Evolutionary conservation across 768 basidiomycete species (phyloP).

Genomic region (Naganishia onofrii): DNA sequence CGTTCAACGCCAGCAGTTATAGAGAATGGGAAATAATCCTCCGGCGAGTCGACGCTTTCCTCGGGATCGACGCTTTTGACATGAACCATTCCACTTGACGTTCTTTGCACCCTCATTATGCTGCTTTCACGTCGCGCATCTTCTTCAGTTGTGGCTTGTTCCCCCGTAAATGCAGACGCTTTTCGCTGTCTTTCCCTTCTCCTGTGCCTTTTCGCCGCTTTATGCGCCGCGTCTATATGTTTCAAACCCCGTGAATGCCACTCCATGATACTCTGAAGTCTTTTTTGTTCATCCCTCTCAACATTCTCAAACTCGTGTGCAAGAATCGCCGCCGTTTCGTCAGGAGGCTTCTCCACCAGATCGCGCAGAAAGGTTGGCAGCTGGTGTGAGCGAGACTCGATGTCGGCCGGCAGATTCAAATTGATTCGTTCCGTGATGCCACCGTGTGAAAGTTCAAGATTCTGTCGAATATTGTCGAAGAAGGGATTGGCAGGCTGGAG

Average conservation of each 20-base stretch:
- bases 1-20: slow-evolving; percentile 96
- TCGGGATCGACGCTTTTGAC: slow-evolving; percentile 34
- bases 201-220: neutral
- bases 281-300: slow-evolving; percentile 82
- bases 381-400: slow-evolving; percentile 62
- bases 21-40: slow-evolving; percentile 70
- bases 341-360: slow-evolving; percentile 60
- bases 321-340: slow-evolving; percentile 71
- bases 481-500: slow-evolving; percentile 74
- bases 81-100: slow-evolving; percentile 36
- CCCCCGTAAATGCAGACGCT: neutral
- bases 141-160: neutral
- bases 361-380: slow-evolving; percentile 75
- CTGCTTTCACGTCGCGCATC: neutral
- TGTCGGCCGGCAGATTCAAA: slow-evolving; percentile 59
- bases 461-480: slow-evolving; percentile 75
- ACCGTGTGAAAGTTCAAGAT: slow-evolving; percentile 66
- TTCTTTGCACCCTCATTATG: slow-evolving; percentile 32
- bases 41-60: neutral
- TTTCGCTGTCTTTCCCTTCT: neutral
- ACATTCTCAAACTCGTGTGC: slow-evolving; percentile 92
- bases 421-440: slow-evolving; percentile 73
- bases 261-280: slow-evolving; percentile 86
- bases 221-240: slow-evolving; percentile 1
- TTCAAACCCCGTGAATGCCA: slow-evolving; percentile 66